Base-by-base conservation (phyloP, 2,329 filamentous ascomycete genomes). In the Fusarium phyllophilum region DNA sequence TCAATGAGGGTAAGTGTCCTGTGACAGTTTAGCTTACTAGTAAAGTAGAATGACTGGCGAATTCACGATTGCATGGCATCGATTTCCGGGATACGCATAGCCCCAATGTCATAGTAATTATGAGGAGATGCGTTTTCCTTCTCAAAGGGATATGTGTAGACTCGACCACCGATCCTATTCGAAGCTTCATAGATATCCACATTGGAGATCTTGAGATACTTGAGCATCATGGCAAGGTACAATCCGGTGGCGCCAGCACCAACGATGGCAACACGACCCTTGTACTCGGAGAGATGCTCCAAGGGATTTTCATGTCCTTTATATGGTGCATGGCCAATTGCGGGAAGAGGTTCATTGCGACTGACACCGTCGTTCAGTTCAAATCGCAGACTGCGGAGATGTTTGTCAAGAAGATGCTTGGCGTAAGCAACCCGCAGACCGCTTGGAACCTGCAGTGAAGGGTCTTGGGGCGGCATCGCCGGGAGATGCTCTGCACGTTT, bases 191-290 rank as follows among this genome's bases (percentile, higher is more conserved):
- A 52, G 2, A 74, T 74, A 29, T 74, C 70, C 11, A 74, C 56
- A 1, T 74, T 70, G 9, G 33, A 33, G 5, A 74, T 62, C 17
- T 58, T 38, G 12, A 71, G 59, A 3, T 33, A 60, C 34, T 74
- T 74, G 31, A 74, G 41, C 51, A 74, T 70, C 70, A 74, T 74
- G 2, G 70, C 67, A 2, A 74, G 44, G 11, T 71, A 74, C 20
- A 74, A n/a, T 8, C 72, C 72, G 0, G 70, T 48, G 10, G 36
- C 72, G 3, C 70, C 70, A 29, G 72, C 72, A 0, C 72, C 70
- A 1, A 74, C 52, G 12, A 74, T 74, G 12, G 66, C 68, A 4
- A 74, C 36, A 2, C 70, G 70, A 3, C 60, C 72, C 4, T 68
- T 44, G 29, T 66, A 66, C 39, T 54, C 48, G 5, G n/a, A 18